Percentiles rank a stretch among this genome's conserved stretches.
phyloP scores from a whole-genome alignment of 371 early-diverging fungal genomes.

The Chytridium lagenaria region DNA sequence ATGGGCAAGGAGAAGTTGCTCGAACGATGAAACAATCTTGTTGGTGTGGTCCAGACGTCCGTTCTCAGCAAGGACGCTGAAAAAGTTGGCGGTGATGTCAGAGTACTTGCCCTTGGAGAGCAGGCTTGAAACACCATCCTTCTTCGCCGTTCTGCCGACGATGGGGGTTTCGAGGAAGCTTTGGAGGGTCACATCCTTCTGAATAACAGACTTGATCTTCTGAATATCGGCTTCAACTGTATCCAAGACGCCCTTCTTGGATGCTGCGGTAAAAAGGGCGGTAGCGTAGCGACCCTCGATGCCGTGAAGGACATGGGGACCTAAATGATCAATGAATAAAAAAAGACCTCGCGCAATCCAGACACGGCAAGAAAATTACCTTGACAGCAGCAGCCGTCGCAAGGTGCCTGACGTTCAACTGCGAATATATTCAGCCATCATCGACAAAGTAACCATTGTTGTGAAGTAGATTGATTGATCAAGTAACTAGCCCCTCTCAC shows the following conservation, averaged over 20 bases:
- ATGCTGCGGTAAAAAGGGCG: constrained; percentile 94
- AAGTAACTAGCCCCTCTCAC: no score
- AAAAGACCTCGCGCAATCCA: neutral
- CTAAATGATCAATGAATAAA: constrained; percentile 2
- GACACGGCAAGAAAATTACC: neutral
- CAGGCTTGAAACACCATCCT: constrained; percentile 69
- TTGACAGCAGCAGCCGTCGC: constrained; percentile 2
- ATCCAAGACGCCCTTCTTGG: constrained; percentile 80
- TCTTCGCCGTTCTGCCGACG: constrained; percentile 78
- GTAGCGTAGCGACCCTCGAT: constrained; percentile 98
- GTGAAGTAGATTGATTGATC: no score
- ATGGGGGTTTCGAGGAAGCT: constrained; percentile 88
- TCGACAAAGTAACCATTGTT: no score
- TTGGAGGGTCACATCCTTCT: constrained; percentile 75
- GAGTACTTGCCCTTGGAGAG: constrained; percentile 73
- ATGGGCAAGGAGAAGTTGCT: constrained; percentile 87
- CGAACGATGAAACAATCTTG: constrained; percentile 82
- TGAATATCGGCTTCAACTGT: constrained; percentile 87
- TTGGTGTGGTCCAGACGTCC: constrained; percentile 85
- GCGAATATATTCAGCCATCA: neutral
- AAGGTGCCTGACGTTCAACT: neutral
- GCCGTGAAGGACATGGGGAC: constrained; percentile 88
- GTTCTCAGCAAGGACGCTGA: constrained; percentile 90
- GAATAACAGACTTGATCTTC: constrained; percentile 67
- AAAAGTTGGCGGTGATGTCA: constrained; percentile 87